Evolutionary conservation across 192 early-diverging fungal genomes (phyloP), one percentile per base, ranked within the genome.

Genomic region (Podila clonocystis): DNA sequence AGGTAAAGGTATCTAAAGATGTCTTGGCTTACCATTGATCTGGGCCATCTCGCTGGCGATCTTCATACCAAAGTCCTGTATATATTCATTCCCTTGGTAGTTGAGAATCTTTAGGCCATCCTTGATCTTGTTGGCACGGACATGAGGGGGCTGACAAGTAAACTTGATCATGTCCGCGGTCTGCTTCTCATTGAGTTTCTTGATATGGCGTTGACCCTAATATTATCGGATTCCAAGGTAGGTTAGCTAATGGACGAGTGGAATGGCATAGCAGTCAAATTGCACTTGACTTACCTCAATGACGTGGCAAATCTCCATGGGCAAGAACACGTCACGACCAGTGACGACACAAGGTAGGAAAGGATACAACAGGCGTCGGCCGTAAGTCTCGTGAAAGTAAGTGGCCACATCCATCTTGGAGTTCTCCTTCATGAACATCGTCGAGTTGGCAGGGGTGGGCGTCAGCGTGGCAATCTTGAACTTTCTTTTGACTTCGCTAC

Each of bases 121-220:
- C n/a, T 82, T 86, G 70, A 98, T 98, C 72, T 94, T 94, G 75
- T 92, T 89, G 65, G 90, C 89, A 63, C 97, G 94, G n/a, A 94
- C 88, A 59, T 89, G 86, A 1, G 97, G 97, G 34, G 86, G 87
- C 82, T 94, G 91, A 73, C 94, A 96, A 0, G 96, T 96, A 74
- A 95, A 95, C 34, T 91, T 94, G 74, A 99, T 97, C 96, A 99
- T 97, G 72, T 99, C 96, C 0, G 95, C 93, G 0, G 96, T 97
- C 86, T 96, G 92, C 34, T 82, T 82, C 60, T 97, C 94, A 70
- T 95, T 91, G 45, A 97, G 80, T 72, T 96, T 96, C 68, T 93
- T 87, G 72, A 91, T 82, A 73, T 94, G 91, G 50, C 95, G 89
- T 84, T 97, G 96, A 59, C 95, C 96, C 62, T 91, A 86, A 30